phyloP scores from a whole-genome alignment of 129 eudicot genomes.

The Flaveria bidentis region DNA sequence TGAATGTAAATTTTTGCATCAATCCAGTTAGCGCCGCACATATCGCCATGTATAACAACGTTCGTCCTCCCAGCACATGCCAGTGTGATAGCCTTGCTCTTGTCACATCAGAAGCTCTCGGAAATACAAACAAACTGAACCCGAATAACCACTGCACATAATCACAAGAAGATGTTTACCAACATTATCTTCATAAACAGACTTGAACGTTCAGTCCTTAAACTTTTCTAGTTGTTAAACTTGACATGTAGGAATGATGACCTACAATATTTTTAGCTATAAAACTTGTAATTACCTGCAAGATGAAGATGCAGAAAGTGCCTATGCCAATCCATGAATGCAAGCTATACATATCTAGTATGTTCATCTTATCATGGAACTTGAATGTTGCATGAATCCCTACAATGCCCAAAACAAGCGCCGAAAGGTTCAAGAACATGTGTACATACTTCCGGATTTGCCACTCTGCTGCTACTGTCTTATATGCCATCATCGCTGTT shows the following conservation, averaged over 20 bases:
- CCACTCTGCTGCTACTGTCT: constrained; percentile 59
- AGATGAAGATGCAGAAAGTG: constrained; percentile 71
- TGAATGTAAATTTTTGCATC: constrained; percentile 61
- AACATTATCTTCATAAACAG: too few species aligned
- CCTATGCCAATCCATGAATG: constrained; percentile 96
- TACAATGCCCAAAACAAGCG: constrained; percentile 77
- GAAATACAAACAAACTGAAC: constrained; percentile 47
- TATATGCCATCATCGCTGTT: constrained; percentile 92
- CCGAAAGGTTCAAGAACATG: constrained; percentile 51
- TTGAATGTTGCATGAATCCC: constrained; percentile 86
- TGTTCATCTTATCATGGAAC: constrained; percentile 50
- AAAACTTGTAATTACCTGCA: constrained; percentile 62
- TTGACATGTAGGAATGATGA: too few species aligned
- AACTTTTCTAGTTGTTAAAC: too few species aligned
- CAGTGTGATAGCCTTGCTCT: constrained; percentile 54
- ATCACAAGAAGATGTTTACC: too few species aligned
- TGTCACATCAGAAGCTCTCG: constrained; percentile 41
- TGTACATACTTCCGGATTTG: constrained; percentile 57
- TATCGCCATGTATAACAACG: constrained; percentile 78
- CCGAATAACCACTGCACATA: constrained; percentile 75
- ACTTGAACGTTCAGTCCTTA: too few species aligned
- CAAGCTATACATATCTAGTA: constrained; percentile 67
- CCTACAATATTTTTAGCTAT: neutral
- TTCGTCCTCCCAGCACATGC: constrained; percentile 71
- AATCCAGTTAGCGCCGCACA: constrained; percentile 79